Conservation (phyloP, 129 eudicot genomes). For the Arctium minus region DNA sequence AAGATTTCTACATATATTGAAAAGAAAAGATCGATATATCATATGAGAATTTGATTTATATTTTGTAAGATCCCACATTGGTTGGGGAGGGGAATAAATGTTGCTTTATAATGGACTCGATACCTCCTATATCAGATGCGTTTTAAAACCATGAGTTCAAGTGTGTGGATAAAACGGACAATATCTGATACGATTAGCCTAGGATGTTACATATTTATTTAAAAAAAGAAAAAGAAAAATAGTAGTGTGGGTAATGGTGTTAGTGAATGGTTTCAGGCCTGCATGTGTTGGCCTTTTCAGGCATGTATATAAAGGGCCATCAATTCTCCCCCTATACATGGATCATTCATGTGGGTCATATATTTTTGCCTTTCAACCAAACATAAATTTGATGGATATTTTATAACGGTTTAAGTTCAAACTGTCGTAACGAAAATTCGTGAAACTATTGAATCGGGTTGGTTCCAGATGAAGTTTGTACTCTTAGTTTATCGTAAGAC, state of each 20-base stretch:
- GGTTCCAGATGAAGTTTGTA: background rate
- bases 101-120: too few species aligned
- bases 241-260: background rate
- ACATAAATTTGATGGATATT: background rate
- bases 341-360: slow-evolving; percentile 25
- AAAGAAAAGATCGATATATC: too few species aligned
- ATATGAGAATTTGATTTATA: too few species aligned
- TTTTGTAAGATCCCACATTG: too few species aligned
- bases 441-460: background rate
- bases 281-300: slow-evolving; percentile 37
- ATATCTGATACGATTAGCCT: too few species aligned
- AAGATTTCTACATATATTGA: too few species aligned
- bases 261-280: slow-evolving; percentile 11
- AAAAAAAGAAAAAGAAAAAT: background rate
- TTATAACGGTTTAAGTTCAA: background rate
- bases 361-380: background rate
- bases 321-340: slow-evolving; percentile 9
- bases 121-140: too few species aligned
- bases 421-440: background rate
- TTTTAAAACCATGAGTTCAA: too few species aligned
- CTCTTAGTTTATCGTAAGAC: background rate
- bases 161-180: too few species aligned
- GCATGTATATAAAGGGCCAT: slow-evolving; percentile 22
- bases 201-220: too few species aligned
- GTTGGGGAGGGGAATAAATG: too few species aligned